Percentiles rank a stretch among this genome's conserved stretches.
phyloP scores from a whole-genome alignment of 768 basidiomycete species.

The Macrolepiota albuminosa region DNA sequence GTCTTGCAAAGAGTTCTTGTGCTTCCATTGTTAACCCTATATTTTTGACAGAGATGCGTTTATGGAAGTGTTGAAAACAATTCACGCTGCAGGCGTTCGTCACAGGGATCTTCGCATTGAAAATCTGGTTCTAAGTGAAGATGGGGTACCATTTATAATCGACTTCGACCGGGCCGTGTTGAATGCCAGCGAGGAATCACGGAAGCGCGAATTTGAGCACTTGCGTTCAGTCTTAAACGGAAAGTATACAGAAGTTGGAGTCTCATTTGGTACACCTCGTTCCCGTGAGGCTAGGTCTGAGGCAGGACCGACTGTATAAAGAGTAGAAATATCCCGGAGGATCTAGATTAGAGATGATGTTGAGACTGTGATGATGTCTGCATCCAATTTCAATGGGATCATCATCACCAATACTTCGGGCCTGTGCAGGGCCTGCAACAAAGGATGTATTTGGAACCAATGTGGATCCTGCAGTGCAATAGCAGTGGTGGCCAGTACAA shows the following conservation, averaged over 20 bases:
- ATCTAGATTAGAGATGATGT: too few relatives aligned
- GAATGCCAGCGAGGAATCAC: conserved; percentile 1
- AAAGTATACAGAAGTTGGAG: too few relatives aligned
- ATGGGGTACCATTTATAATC: conserved; percentile 10
- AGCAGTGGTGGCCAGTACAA: too few relatives aligned
- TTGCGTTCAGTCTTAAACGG: conserved; percentile 15
- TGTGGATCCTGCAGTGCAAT: too few relatives aligned
- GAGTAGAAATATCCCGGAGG: too few relatives aligned
- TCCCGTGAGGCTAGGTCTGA: neutral
- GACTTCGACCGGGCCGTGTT: neutral
- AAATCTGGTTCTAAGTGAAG: conserved; percentile 1
- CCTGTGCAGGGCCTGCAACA: too few relatives aligned
- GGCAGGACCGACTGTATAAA: too few relatives aligned
- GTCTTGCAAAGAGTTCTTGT: neutral
- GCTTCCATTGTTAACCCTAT: neutral
- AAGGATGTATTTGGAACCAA: too few relatives aligned
- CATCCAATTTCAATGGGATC: too few relatives aligned
- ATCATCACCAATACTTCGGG: too few relatives aligned
- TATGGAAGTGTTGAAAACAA: conserved; percentile 10
- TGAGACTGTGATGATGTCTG: too few relatives aligned
- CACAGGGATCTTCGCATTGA: conserved; percentile 6
- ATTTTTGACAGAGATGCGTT: conserved; percentile 1
- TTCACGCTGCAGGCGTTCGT: conserved; percentile 19
- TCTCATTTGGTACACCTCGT: too few relatives aligned
- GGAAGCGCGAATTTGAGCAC: conserved; percentile 10